Evolutionary conservation across 305 asterid species (phyloP), one percentile per base, ranked within the genome.

Genomic region (Ilex paraguariensis): DNA sequence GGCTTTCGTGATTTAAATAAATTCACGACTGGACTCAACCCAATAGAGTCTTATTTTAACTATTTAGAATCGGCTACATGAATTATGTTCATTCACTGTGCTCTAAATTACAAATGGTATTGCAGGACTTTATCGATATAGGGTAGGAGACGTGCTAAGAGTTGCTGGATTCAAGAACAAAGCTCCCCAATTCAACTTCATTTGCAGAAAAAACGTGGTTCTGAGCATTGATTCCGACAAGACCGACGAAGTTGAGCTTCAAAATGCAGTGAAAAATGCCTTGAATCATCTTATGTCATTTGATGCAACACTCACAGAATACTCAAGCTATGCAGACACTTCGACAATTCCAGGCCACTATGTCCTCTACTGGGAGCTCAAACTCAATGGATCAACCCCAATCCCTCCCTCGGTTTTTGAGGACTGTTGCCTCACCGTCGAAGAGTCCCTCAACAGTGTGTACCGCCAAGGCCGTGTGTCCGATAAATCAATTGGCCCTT

Each of bases 81-180:
- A 21, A 21, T 21, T 21, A 21, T 21, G 1, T 21, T 21, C 28
- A 21, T 21, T 21, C 28, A 21, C 28, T 21, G 28, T 21, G 28
- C 28, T 21, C 28, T 21, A 21, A 21, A 21, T 21, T 21, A 21
- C 28, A 21, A 21, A 21, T 21, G 28, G 28, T 21, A 21, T 64
- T 62, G 61, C 78, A 84, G 97, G 98, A 17, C 82, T 88, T 0
- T 91, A 86, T 60, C 78, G 96, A 3, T 91, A 91, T 75, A 64
- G 95, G 55, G 98, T 91, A 1, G 98, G 98, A 13, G 98, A 91
- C 50, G 82, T 91, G 13, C 90, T 91, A 0, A 81, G 84, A 0
- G 98, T 91, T 13, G 87, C 96, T 3, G 98, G 96, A 39, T 91
- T 88, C 86, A 88, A 91, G 79, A 88, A 88, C 88, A 88, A 80